These are phyloP conservation scores for Verbena officinalis DNA, from an alignment of 257 asterid species.

Conservation along the genomic window DNA sequence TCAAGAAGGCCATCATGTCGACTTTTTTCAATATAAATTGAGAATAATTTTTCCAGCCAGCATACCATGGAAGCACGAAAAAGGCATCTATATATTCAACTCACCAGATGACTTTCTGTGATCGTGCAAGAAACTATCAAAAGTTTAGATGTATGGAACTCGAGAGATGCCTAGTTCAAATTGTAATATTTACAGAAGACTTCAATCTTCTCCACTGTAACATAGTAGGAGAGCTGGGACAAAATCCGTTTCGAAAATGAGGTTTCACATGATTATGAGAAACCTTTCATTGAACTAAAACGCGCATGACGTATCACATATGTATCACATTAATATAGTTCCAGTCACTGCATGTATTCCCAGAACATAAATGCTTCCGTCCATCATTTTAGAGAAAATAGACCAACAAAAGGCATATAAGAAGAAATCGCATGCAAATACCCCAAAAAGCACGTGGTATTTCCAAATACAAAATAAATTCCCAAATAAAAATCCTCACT, in stretches of 20 bases:
- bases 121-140: background rate
- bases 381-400: conserved; percentile 3
- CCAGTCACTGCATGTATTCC: background rate
- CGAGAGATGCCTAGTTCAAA: background rate
- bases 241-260: conserved; percentile 15
- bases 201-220: background rate
- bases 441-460: background rate
- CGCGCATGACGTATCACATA: background rate
- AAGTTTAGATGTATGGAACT: too few species aligned
- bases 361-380: conserved; percentile 3
- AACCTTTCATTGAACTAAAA: background rate
- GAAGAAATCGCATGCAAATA: background rate
- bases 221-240: background rate
- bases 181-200: background rate
- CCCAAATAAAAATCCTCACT: conserved; percentile 1
- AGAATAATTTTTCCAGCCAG: conserved; percentile 5
- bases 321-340: background rate
- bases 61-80: background rate
- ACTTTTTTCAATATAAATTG: background rate
- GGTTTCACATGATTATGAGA: background rate
- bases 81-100: background rate
- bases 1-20: conserved; percentile 5
- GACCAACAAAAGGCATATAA: background rate
- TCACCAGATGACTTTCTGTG: background rate
- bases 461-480: conserved; percentile 5